Conservation (phyloP, 2,329 filamentous ascomycete genomes). For the Zalaria sp. region DNA sequence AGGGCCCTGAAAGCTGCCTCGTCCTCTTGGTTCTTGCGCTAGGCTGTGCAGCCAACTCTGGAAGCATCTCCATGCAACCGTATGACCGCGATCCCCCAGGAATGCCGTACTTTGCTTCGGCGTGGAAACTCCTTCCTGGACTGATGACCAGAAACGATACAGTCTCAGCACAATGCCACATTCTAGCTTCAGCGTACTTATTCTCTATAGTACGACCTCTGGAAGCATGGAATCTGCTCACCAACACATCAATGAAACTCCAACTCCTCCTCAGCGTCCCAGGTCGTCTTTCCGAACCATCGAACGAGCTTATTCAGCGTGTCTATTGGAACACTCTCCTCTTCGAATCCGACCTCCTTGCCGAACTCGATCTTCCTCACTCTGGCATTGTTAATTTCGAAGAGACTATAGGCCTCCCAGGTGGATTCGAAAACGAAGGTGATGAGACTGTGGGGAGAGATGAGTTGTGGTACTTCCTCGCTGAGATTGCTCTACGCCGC, state of each 20-base stretch:
- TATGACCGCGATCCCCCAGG: constrained; percentile 59
- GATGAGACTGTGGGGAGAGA: constrained; percentile 51
- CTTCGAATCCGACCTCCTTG: constrained; percentile 65
- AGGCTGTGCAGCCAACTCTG: constrained; percentile 60
- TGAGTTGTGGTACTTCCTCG: constrained; percentile 75
- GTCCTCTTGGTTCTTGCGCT: constrained; percentile 65
- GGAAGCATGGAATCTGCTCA: constrained; percentile 70
- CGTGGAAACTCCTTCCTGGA: constrained; percentile 62
- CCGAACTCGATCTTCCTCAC: constrained; percentile 68
- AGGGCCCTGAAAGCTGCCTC: constrained; percentile 70
- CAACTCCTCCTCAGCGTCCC: constrained; percentile 65
- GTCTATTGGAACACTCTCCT: constrained; percentile 77
- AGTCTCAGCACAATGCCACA: constrained; percentile 64
- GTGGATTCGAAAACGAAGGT: constrained; percentile 58
- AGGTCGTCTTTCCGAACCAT: constrained; percentile 53
- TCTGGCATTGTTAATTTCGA: constrained; percentile 74
- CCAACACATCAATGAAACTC: constrained; percentile 67
- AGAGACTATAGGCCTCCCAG: constrained; percentile 63
- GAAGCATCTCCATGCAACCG: constrained; percentile 60
- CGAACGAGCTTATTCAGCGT: constrained; percentile 59
- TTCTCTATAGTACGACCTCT: constrained; percentile 72
- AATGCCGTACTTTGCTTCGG: constrained; percentile 65
- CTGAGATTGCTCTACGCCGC: constrained; percentile 65
- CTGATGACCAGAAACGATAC: constrained; percentile 72
- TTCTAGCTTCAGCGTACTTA: constrained; percentile 67